Percentiles rank a stretch among this genome's conserved stretches.
Evolutionary conservation across 163 green algal species (phyloP).

Genomic region (Scenedesmus sp.): DNA sequence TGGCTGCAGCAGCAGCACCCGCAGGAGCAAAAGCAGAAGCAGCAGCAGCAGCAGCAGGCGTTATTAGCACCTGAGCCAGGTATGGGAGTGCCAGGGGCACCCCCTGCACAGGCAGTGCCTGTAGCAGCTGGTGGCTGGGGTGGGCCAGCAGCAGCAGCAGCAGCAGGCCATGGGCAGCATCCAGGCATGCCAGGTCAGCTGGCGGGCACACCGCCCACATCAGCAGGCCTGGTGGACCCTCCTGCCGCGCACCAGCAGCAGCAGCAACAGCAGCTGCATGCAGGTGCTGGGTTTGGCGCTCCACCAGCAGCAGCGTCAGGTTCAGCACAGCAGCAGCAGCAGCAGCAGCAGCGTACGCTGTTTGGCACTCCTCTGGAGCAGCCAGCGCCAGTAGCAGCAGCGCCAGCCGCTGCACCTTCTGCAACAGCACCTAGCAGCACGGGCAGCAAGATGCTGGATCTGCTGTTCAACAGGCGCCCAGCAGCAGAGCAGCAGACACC

Average conservation of each 20-base stretch:
- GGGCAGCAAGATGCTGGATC: constrained; percentile 53
- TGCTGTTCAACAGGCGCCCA: constrained; percentile 44
- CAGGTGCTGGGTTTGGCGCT: constrained; percentile 19
- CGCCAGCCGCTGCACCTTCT: constrained; percentile 14
- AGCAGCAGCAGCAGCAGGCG: constrained; percentile 43
- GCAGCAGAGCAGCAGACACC: constrained; percentile 28
- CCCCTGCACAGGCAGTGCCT: constrained; percentile 21
- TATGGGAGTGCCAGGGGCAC: background rate
- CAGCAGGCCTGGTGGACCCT: background rate
- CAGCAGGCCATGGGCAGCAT: background rate
- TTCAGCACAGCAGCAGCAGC: constrained; percentile 13
- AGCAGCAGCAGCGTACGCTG: constrained; percentile 49
- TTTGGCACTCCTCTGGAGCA: constrained; percentile 50
- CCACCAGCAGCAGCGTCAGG: constrained; percentile 11
- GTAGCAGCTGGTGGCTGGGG: background rate
- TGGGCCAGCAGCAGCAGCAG: constrained; percentile 16
- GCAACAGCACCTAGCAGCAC: background rate
- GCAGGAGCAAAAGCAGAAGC: constrained; percentile 47
- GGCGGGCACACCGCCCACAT: background rate
- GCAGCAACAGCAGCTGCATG: constrained; percentile 15
- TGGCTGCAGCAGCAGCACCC: constrained; percentile 55
- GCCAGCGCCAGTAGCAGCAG: constrained; percentile 13
- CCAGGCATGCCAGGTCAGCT: constrained; percentile 6
- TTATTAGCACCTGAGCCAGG: background rate
- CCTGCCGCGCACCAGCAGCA: background rate